A percentile compares a stretch with the other conserved stretches of the same genome.
These are phyloP conservation scores for Calonectria pseudoreteaudii DNA, from an alignment of 2,329 filamentous ascomycete species.

Conservation along the genomic window DNA sequence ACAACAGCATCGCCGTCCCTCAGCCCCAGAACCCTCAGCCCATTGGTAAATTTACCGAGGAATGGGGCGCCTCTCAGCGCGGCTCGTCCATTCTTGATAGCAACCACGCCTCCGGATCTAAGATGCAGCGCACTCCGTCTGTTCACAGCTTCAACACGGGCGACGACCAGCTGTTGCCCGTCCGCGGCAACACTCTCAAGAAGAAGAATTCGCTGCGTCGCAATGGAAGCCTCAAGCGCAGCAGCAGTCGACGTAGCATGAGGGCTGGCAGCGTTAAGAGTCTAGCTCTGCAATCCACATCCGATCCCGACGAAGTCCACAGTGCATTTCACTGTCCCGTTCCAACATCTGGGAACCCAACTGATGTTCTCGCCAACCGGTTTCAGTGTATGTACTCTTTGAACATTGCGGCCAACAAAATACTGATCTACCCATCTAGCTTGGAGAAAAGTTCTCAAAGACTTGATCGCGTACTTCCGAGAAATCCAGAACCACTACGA, in stretches of 20 bases:
- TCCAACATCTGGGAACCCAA: slow-evolving; percentile 87
- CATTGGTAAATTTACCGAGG: slow-evolving; percentile 72
- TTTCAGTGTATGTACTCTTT: slow-evolving; percentile 79
- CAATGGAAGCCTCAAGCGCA: slow-evolving; percentile 80
- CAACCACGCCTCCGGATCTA: slow-evolving; percentile 41
- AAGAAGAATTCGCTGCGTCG: slow-evolving; percentile 87
- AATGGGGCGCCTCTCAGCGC: slow-evolving; percentile 77
- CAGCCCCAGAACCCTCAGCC: slow-evolving; percentile 37
- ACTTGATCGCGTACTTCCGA: slow-evolving; percentile 92
- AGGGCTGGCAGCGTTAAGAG: slow-evolving; percentile 89
- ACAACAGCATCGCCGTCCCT: slow-evolving; percentile 33
- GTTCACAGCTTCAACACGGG: slow-evolving; percentile 65
- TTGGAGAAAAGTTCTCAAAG: slow-evolving; percentile 96
- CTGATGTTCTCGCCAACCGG: slow-evolving; percentile 85
- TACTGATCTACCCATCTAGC: slow-evolving; percentile 61
- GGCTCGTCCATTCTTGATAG: slow-evolving; percentile 73
- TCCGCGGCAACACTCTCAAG: slow-evolving; percentile 79
- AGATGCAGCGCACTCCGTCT: slow-evolving; percentile 73
- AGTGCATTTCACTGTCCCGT: slow-evolving; percentile 93
- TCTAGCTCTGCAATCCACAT: slow-evolving; percentile 76
- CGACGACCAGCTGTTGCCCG: slow-evolving; percentile 57
- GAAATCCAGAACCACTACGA: slow-evolving; percentile 94
- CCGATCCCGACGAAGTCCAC: slow-evolving; percentile 77
- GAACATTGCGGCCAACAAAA: background rate
- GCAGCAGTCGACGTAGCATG: slow-evolving; percentile 82